These are phyloP conservation scores for Colletotrichum lupini DNA, from an alignment of 2,329 filamentous ascomycete species.

Conservation along the genomic window DNA sequence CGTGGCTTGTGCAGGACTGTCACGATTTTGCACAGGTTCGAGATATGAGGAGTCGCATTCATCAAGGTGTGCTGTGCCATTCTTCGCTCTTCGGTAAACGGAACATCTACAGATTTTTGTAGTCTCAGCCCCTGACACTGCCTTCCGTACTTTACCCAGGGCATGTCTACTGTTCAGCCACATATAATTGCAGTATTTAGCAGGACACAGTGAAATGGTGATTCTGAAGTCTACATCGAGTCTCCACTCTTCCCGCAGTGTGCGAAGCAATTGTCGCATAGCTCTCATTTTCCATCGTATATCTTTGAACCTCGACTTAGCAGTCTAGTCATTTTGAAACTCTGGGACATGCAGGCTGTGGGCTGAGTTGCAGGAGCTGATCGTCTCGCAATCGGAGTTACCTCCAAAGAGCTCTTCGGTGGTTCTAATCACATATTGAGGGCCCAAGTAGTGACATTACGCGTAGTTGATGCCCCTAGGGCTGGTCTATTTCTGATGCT, in stretches of 20 bases:
- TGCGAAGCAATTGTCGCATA: no score
- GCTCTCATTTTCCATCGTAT: no score
- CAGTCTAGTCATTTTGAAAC: no score
- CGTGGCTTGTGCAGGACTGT: background rate
- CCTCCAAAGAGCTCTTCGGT: no score
- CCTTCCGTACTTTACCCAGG: background rate
- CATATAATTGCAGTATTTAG: background rate
- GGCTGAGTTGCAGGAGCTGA: no score
- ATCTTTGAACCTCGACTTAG: no score
- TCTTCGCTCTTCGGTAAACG: background rate
- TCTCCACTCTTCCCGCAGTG: no score
- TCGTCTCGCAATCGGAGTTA: no score
- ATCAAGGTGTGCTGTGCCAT: background rate
- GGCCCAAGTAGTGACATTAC: no score
- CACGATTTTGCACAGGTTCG: background rate
- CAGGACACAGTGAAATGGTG: background rate
- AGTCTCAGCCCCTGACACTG: background rate
- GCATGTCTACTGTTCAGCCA: background rate
- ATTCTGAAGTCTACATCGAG: background rate
- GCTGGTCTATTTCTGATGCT: background rate
- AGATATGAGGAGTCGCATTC: background rate
- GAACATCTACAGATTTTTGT: background rate
- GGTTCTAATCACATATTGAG: no score
- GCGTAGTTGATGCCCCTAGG: background rate
- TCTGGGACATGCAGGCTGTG: no score